Evolutionary conservation across 1,284 basidiomycete species (phyloP).

Genomic region (Taiwanofungus camphoratus): DNA sequence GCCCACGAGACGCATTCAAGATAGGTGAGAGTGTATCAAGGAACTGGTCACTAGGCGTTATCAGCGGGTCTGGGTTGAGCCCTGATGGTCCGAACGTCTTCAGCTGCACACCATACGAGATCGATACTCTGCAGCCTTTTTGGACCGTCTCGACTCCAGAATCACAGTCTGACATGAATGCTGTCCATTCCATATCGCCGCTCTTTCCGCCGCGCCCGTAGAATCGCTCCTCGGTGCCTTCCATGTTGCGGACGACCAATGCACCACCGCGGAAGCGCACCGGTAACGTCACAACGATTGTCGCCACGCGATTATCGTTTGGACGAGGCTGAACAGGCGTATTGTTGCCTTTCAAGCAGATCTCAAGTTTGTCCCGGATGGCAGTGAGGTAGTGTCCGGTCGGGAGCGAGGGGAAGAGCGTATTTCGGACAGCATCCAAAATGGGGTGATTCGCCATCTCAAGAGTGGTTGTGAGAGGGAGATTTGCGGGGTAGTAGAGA

Average conservation of each 20-base stretch:
- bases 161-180: constrained; percentile 66
- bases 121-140: constrained; percentile 60
- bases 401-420: constrained; percentile 64
- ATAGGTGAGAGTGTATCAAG: constrained; percentile 65
- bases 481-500: constrained; percentile 65
- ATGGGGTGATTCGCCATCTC: constrained; percentile 77
- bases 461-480: constrained; percentile 67
- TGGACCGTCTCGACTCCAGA: constrained; percentile 67
- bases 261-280: constrained; percentile 67
- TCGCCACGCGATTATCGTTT: constrained; percentile 65
- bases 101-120: constrained; percentile 67
- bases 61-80: constrained; percentile 49
- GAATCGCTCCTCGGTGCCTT: constrained; percentile 59
- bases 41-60: constrained; percentile 66
- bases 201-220: constrained; percentile 54
- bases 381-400: constrained; percentile 64
- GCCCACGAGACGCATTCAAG: constrained; percentile 62
- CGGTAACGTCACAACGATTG: constrained; percentile 66
- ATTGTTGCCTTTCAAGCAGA: constrained; percentile 54
- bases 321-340: constrained; percentile 50
- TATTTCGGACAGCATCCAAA: constrained; percentile 63
- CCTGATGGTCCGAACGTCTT: constrained; percentile 59
- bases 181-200: constrained; percentile 70
- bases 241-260: constrained; percentile 49
- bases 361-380: constrained; percentile 62